Base-by-base conservation (phyloP, 1,139 yeast species). In the Saccharomyces hybrid region DNA sequence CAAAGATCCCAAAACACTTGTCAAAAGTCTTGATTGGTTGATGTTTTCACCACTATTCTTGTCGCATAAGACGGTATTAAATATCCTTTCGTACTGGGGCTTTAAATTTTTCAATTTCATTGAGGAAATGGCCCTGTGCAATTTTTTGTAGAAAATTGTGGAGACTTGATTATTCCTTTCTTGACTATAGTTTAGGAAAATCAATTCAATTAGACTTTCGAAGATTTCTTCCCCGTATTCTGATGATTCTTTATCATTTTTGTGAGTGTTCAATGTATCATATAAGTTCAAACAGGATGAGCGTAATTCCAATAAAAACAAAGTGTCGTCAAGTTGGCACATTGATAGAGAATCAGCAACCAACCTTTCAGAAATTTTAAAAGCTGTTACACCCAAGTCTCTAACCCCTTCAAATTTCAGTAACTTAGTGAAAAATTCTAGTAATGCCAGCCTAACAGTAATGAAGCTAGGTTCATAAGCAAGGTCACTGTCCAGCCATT, bases 401-500 rank as follows among this genome's bases (percentile, higher is more conserved):
- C 34, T 49, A 5, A 61, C 48, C 50, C 58, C 53, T 1, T 66
- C 59, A 47, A 63, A 63, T 1, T 58, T 50, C 14, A 65, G 50
- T 28, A 73, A 52, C 8, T 54, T 71, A 4, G 63, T 59, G 32
- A 84, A 73, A 53, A 86, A 77, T 50, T 75, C 76, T 9, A 83
- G 68, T 27, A 86, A 63, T 50, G 77, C 81, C 27, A 81, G 68
- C 63, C 95, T 75, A 49, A 83, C 66, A 4, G 73, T 67, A 16
- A 73, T 63, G 58, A 85, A 86, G 9, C 72, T 77, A 0, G 73
- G 71, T 28, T 84, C 89, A 67, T 80, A 86, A 1, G 86, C 81
- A 48, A 76, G 64, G 28, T 82, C 87, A 19, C 83, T 76, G 34
- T 83, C 88, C 28, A 84, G 64, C 87, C 88, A 84, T 28, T 69